Evolutionary conservation across 1,284 basidiomycete species (phyloP).

Genomic region (Pholiota adiposa): DNA sequence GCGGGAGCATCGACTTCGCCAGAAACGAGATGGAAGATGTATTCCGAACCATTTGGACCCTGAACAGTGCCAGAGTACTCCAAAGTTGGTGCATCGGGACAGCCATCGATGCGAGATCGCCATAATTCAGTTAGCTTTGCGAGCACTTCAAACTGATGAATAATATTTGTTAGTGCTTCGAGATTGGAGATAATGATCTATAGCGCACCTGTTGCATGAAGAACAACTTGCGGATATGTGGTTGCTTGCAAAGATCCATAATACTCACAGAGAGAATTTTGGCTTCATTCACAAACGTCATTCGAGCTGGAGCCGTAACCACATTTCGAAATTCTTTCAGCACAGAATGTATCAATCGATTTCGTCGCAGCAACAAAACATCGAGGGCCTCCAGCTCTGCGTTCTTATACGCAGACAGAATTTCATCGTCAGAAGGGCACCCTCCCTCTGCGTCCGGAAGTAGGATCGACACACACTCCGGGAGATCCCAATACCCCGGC

Average conservation of each 20-base stretch:
- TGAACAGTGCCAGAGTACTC: constrained; percentile 36
- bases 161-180: not conserved
- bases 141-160: constrained; percentile 50
- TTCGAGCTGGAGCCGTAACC: constrained; percentile 19
- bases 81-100: constrained; percentile 49
- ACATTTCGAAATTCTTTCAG: constrained; percentile 36
- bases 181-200: not conserved
- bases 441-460: constrained; percentile 14
- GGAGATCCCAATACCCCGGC: constrained; percentile 51
- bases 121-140: constrained; percentile 49
- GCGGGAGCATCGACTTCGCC: constrained; percentile 44
- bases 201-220: constrained; percentile 52
- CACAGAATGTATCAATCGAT: constrained; percentile 37
- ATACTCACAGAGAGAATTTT: constrained; percentile 42
- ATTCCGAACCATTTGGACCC: constrained; percentile 33
- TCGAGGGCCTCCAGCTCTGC: constrained; percentile 25
- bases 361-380: constrained; percentile 35
- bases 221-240: constrained; percentile 48
- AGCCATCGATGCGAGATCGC: constrained; percentile 50
- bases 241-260: constrained; percentile 49
- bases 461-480: constrained; percentile 41
- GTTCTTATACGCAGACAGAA: constrained; percentile 37
- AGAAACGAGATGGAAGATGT: constrained; percentile 43
- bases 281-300: constrained; percentile 47
- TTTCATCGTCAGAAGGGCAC: constrained; percentile 43